phyloP scores from a whole-genome alignment of 169 alveolate genomes.

The Eimeria nieschulzi region DNA sequence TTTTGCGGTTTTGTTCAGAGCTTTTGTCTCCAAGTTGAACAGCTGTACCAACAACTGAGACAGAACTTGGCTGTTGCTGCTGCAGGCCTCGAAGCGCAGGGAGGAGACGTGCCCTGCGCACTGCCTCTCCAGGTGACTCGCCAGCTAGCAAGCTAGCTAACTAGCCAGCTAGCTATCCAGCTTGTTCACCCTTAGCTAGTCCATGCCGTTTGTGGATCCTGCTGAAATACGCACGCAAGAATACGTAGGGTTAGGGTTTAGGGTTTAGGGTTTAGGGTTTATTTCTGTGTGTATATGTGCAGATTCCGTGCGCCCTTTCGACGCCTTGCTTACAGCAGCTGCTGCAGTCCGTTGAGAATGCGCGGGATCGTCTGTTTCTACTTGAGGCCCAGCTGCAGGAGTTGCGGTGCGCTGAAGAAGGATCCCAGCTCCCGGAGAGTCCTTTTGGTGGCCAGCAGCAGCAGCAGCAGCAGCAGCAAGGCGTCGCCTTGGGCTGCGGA shows the following conservation, averaged over 20 bases:
- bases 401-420: conserved; percentile 34
- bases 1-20: not conserved
- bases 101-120: conserved; percentile 41
- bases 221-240: not conserved
- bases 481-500: not conserved
- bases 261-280: conserved; percentile 1
- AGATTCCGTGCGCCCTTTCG: conserved; percentile 44
- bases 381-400: conserved; percentile 56
- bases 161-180: conserved; percentile 24
- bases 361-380: conserved; percentile 19
- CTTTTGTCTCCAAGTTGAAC: conserved; percentile 50
- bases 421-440: not conserved
- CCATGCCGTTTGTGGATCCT: no score
- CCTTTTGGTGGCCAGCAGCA: conserved; percentile 1
- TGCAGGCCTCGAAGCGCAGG: conserved; percentile 36
- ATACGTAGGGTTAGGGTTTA: not conserved
- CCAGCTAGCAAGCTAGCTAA: not conserved
- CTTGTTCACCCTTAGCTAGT: not conserved
- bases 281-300: not conserved
- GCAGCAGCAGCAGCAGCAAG: not conserved
- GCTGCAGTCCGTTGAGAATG: conserved; percentile 23
- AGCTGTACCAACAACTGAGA: conserved; percentile 48
- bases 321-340: conserved; percentile 61
- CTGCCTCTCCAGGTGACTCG: conserved; percentile 45
- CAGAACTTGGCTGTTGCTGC: conserved; percentile 59